Evolutionary conservation across 192 early-diverging fungal species (phyloP), one percentile per base, ranked within the genome.

Genomic region (Linderina pennispora): DNA sequence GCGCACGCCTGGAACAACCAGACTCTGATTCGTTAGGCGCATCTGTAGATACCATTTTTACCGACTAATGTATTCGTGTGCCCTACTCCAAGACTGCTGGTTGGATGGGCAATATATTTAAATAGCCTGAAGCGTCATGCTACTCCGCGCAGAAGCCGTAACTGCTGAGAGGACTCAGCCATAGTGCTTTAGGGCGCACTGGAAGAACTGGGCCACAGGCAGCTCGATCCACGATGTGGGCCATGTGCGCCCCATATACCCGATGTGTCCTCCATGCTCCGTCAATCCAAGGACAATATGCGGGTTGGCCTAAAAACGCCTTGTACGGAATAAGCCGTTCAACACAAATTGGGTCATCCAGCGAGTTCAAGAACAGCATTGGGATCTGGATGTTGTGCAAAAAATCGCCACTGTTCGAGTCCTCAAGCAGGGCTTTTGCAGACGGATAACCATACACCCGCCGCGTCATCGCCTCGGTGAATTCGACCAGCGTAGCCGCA

Each of bases 341-440:
- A 8, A 63, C 54, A 33, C 84, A 82, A 53, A 98, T 85, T 14
- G 95, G 95, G 63, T 98, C 95, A 61, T 96, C 91, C 33, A 85
- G 35, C 13, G 92, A 87, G 42, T 83, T 85, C 26, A 96, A 60
- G 43, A 90, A 86, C 10, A 98, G 62, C 42, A 87, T 79, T 5
- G 95, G 95, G 15, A 92, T 74, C 16, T 75, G 68, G 40, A 90
- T 83, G 41, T 78, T 76, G 23, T 76, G 58, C 45, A 88, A 54
- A 2, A 61, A 63, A n/a, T 71, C 72, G 2, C 49, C 52, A 34
- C 71, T 81, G 53, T 80, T 84, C 14, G 81, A 82, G 41, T 82
- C 81, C 10, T 79, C 71, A 41, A 88, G 79, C 24, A 87, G 92
- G 44, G 92, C 87, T 48, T 89, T 75, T 6, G 91, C 91, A 15